phyloP scores from a whole-genome alignment of 2,329 filamentous ascomycete species.

The Boeremia exigua region DNA sequence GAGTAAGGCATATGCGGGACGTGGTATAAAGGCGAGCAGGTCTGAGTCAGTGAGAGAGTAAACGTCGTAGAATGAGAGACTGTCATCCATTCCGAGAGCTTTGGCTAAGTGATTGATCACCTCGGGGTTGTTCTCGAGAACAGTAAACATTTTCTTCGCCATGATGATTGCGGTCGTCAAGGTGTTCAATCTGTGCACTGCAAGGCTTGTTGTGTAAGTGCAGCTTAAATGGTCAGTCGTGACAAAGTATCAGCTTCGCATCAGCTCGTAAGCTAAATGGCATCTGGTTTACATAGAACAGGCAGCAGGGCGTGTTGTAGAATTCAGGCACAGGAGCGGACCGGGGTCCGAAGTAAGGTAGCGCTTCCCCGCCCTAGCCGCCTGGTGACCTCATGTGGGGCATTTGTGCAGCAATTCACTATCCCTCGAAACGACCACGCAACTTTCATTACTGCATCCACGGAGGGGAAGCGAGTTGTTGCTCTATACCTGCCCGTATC shows the following conservation, averaged over 20 bases:
- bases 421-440: no score
- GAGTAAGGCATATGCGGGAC: slow-evolving; percentile 61
- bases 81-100: slow-evolving; percentile 55
- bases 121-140: slow-evolving; percentile 61
- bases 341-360: not conserved
- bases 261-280: not conserved
- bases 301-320: slow-evolving; percentile 4
- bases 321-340: not conserved
- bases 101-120: slow-evolving; percentile 59
- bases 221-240: not conserved
- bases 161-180: slow-evolving; percentile 14
- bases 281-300: not conserved
- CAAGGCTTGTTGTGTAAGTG: not conserved
- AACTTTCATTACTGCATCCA: no score
- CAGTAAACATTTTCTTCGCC: slow-evolving; percentile 36
- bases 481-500: no score
- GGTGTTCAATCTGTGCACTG: not conserved
- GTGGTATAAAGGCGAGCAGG: slow-evolving; percentile 57
- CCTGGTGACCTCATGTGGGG: not conserved
- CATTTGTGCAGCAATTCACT: no score
- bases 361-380: slow-evolving; percentile 3
- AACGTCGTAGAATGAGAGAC: slow-evolving; percentile 61
- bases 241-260: not conserved
- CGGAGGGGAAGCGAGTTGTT: no score
- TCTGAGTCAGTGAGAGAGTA: slow-evolving; percentile 60